Base-by-base conservation (phyloP, 192 early-diverging fungal species). In the Allomyces macrogynus region DNA sequence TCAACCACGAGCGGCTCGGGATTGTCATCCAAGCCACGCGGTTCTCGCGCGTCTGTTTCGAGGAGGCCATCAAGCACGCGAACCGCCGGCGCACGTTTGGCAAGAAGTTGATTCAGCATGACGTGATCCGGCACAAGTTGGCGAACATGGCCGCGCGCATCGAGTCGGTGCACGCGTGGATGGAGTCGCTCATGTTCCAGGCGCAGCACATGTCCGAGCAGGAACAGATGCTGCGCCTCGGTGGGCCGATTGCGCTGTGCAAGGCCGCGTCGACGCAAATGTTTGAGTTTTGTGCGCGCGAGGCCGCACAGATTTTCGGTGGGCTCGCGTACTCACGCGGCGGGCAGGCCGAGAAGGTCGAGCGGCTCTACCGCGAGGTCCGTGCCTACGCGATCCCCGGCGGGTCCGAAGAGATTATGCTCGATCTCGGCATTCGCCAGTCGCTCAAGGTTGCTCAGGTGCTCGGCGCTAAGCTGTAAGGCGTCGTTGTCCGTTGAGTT, bases 241-340 rank as follows among this genome's bases (percentile, higher is more conserved):
- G 90, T 65, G 90, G 90, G 5, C 87, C 88, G 2, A 87, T 92
- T 72, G 90, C 90, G 12, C 71, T 92, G 44, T 76, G 87, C 67
- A 92, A 92, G 74, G 89, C 87, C 16, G 87, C 91, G 68, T 62
- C 83, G 3, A 90, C 90, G 5, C 89, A 87, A 68, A 92, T 89
- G 8, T 84, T 92, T 67, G 90, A 92, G 69, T 92, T 71, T 71
- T 89, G 88, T 70, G 89, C 89, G 24, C 81, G 90, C 63, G 90
- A 92, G 75, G 90, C 90, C 10, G 78, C 86, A n/a, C 90, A 91
- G 73, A 91, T 92, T 68, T 90, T 91, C 80, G 90, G 90, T 65
- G 90, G 90, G 42, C 65, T 92, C 26, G 69, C 83, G 0, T 92
- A 91, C 64, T 78, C 82, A n/a, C 80, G 87, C 61, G 90, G 90